Percentiles rank a stretch among this genome's conserved stretches.
Conservation (phyloP, 1,284 basidiomycete species). For the Anthracocystis setariae region DNA sequence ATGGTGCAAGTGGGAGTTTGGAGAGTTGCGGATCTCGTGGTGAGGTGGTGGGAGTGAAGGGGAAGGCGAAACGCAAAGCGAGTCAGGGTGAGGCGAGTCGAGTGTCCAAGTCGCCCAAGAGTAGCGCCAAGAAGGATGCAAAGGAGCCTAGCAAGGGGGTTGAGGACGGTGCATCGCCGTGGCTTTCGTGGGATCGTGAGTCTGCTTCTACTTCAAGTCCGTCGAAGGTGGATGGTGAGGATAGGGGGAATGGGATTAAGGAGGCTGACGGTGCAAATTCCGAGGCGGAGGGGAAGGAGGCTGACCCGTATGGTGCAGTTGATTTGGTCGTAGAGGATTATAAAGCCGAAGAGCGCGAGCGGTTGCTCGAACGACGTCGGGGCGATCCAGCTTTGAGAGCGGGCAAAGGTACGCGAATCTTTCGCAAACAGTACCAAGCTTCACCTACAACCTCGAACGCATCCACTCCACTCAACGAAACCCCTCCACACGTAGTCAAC, state of each 20-base stretch:
- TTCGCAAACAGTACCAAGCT: conserved; percentile 49
- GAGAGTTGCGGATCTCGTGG: no score
- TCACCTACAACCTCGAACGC: conserved; percentile 24
- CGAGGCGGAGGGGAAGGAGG: background rate
- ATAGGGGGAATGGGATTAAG: background rate
- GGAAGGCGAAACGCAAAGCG: conserved; percentile 5
- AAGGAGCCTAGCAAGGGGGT: conserved; percentile 2
- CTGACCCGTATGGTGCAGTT: conserved; percentile 52
- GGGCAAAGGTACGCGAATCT: conserved; percentile 52
- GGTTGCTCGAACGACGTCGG: conserved; percentile 49
- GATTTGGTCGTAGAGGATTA: conserved; percentile 56
- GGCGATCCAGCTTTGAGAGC: conserved; percentile 57
- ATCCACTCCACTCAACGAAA: conserved; percentile 17
- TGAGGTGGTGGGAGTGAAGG: background rate
- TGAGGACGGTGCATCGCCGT: conserved; percentile 22
- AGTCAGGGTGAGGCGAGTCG: background rate
- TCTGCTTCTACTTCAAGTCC: background rate
- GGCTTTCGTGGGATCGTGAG: conserved; percentile 39
- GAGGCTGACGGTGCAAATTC: background rate
- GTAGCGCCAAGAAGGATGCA: conserved; percentile 7
- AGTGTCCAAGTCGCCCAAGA: conserved; percentile 3
- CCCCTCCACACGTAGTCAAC: background rate
- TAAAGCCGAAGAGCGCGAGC: conserved; percentile 56
- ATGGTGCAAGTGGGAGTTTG: conserved; percentile 7
- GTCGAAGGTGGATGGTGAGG: background rate